Conservation (phyloP, 1,284 basidiomycete species). For the Ustilago vetiveriae region DNA sequence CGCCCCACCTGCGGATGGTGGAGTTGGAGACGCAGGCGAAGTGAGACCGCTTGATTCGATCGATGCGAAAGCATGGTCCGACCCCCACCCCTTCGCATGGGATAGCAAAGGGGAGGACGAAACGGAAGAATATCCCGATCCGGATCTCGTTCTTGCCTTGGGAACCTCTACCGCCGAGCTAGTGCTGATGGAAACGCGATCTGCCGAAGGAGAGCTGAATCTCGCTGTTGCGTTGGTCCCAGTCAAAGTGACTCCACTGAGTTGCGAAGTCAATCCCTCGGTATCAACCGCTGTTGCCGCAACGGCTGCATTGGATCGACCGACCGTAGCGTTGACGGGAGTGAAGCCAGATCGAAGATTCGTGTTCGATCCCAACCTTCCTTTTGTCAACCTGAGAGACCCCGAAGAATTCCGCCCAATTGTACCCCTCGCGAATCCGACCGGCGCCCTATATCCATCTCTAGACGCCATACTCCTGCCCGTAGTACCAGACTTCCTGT, state of each 20-base stretch:
- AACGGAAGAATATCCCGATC: not conserved
- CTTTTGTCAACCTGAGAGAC: conserved; percentile 32
- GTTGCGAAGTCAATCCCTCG: conserved; percentile 22
- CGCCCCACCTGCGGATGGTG: not conserved
- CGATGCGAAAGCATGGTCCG: too few species aligned
- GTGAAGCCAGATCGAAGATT: conserved; percentile 26
- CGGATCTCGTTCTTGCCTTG: not conserved
- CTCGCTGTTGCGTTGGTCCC: conserved; percentile 14
- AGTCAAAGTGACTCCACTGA: conserved; percentile 28
- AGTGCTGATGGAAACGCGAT: not conserved
- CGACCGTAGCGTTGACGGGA: not conserved
- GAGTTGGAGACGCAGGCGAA: not conserved
- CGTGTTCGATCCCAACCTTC: conserved; percentile 23
- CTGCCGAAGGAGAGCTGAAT: conserved; percentile 17
- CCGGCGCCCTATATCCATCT: conserved; percentile 19
- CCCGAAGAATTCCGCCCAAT: conserved; percentile 35
- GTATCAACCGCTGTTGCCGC: not conserved
- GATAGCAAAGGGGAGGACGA: not conserved
- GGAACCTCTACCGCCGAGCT: not conserved
- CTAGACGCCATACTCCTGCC: conserved; percentile 20
- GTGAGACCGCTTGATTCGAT: too few species aligned
- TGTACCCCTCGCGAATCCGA: conserved; percentile 11
- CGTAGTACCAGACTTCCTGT: conserved; percentile 12
- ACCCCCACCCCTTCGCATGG: too few species aligned
- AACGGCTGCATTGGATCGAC: not conserved